Base-by-base conservation (phyloP, 2,329 filamentous ascomycete genomes). In the Boeremia lycopersici region DNA sequence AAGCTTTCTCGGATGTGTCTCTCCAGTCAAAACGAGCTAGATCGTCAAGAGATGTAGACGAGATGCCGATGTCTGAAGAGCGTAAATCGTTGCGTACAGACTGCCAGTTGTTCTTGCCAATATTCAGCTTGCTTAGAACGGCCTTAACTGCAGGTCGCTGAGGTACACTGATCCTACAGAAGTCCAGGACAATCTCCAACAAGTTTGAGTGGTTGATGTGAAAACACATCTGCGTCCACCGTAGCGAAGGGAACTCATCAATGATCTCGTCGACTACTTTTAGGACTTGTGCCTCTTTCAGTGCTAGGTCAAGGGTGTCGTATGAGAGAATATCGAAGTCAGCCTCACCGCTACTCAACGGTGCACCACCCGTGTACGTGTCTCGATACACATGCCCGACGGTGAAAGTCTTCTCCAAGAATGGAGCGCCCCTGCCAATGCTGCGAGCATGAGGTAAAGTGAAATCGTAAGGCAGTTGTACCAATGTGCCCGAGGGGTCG, bases 271-370 rank as follows among this genome's bases (percentile, higher is more conserved):
- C 95, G 19, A 98, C 79, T 2, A 98, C 93, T 67, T 97, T 98
- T 63, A 99, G 85, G 0, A 92, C 88, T 74, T 98, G 93, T 0
- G 93, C 93, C 74, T 99, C 95, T 68, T 96, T 96, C 51, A 97
- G 75, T 1, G 92, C 89, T 40, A 96, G 79, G 67, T 98, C 92
- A 5, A 92, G 76, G 1, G 89, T 88, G 63, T 93, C 88, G 39
- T 86, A 84, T 0, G 92, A 93, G n/a, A 96, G 84, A 56, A 99
- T 92, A 75, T 99, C 95, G 72, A 98, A 99, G 72, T 98, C 93
- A 2, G 96, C 93, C 71, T 98, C 95, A 9, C 90, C 89, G 71
- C 91, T 89, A 67, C 88, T 89, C 52, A 84, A 83, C 6, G 95
- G 95, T 63, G 96, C 90, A 2, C 91, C 90, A 7, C 91, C 92